phyloP scores from a whole-genome alignment of 805 yeast species.

The Spathaspora arborariae region DNA sequence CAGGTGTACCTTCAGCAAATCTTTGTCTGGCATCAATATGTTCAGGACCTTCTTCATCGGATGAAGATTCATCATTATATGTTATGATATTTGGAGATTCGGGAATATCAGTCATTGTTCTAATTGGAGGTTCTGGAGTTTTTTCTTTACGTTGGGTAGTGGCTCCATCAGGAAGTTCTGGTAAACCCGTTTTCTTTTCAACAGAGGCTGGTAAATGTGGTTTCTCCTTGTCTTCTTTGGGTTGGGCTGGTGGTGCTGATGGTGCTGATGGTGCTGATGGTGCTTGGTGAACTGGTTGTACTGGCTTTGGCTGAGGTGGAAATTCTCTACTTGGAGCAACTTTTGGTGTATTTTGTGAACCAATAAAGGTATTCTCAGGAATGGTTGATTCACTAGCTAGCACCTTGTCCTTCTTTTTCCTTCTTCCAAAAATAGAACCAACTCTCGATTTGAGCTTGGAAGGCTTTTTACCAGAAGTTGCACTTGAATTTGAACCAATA shows the following conservation, averaged over 20 bases:
- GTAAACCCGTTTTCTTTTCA: conserved; percentile 33
- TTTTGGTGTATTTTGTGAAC: conserved; percentile 2
- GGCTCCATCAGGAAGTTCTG: conserved; percentile 22
- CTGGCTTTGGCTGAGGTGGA: conserved; percentile 3
- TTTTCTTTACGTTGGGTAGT: conserved; percentile 19
- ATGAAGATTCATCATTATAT: conserved; percentile 15
- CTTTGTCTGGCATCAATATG: not conserved
- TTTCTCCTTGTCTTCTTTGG: not conserved
- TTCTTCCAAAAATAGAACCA: conserved; percentile 72
- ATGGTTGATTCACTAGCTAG: conserved; percentile 14
- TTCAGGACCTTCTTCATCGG: conserved; percentile 26
- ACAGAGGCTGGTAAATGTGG: conserved; percentile 1
- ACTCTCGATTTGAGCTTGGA: conserved; percentile 62
- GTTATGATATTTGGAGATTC: conserved; percentile 36
- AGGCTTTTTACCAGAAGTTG: not conserved
- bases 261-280: not conserved
- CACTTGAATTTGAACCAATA: not conserved
- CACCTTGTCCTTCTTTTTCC: conserved; percentile 33
- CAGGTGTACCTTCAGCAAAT: not conserved
- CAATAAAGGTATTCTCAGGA: conserved; percentile 31
- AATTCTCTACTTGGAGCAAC: conserved; percentile 6
- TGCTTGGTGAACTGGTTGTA: not conserved
- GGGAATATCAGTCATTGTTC: conserved; percentile 1
- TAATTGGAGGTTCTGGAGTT: conserved; percentile 14
- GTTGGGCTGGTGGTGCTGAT: conserved; percentile 2